phyloP scores from a whole-genome alignment of 768 basidiomycete genomes.

The Tubosaeta sp. region DNA sequence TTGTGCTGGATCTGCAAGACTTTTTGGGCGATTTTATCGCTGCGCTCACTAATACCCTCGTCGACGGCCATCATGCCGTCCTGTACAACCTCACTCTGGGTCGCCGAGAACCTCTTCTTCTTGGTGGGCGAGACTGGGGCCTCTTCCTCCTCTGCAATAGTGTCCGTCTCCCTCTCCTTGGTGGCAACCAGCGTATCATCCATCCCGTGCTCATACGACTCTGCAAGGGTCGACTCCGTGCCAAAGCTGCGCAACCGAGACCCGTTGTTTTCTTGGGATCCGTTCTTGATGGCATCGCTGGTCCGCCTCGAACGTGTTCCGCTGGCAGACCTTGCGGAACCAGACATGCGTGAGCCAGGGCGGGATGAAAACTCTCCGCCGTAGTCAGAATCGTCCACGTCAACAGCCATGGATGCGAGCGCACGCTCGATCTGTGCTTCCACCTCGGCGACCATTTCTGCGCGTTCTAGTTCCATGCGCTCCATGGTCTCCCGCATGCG shows the following conservation, averaged over 20 bases:
- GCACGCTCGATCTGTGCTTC: slow-evolving; percentile 89
- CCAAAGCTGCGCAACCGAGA: slow-evolving; percentile 63
- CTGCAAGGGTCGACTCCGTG: slow-evolving; percentile 79
- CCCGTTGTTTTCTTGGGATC: slow-evolving; percentile 16
- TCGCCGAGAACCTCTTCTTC: slow-evolving; percentile 79
- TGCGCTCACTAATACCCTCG: slow-evolving; percentile 77
- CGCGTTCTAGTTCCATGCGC: slow-evolving; percentile 81
- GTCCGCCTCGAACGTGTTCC: slow-evolving; percentile 53
- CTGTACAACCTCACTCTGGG: slow-evolving; percentile 57
- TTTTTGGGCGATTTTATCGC: slow-evolving; percentile 84
- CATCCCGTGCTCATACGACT: slow-evolving; percentile 49
- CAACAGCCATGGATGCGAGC: slow-evolving; percentile 79
- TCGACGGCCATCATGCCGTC: slow-evolving; percentile 86
- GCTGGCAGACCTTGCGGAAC: slow-evolving; percentile 40
- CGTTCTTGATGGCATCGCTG: slow-evolving; percentile 55
- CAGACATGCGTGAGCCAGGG: slow-evolving; percentile 63
- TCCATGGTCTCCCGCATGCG: slow-evolving; percentile 84
- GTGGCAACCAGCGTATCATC: slow-evolving; percentile 34
- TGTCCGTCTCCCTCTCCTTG: slow-evolving; percentile 45
- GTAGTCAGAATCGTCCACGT: slow-evolving; percentile 70
- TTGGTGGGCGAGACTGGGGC: slow-evolving; percentile 38
- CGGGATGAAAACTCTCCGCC: slow-evolving; percentile 52
- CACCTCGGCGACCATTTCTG: slow-evolving; percentile 89
- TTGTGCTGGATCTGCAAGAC: slow-evolving; percentile 89
- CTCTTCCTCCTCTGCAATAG: slow-evolving; percentile 58